These are phyloP conservation scores for Aspergillus hiratsukae DNA, from an alignment of 2,329 filamentous ascomycete genomes.

Conservation along the genomic window DNA sequence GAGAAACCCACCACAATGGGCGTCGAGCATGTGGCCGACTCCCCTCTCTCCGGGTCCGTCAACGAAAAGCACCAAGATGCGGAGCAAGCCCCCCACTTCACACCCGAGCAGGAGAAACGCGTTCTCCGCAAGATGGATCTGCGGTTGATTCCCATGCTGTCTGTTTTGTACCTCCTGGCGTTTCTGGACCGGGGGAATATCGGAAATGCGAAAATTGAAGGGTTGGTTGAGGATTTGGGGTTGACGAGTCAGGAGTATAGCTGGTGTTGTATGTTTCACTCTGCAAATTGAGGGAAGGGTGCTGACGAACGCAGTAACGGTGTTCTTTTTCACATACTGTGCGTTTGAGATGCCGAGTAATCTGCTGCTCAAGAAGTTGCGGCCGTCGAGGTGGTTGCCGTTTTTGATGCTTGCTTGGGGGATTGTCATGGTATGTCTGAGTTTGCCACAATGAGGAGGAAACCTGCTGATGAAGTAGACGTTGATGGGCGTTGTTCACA, in stretches of 20 bases:
- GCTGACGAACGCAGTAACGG: constrained; percentile 19
- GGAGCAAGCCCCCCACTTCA: neutral
- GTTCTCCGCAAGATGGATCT: constrained; percentile 27
- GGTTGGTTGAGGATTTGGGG: constrained; percentile 24
- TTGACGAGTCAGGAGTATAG: constrained; percentile 28
- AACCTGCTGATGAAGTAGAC: constrained; percentile 21
- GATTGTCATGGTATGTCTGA: constrained; percentile 33
- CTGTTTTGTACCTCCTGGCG: constrained; percentile 25
- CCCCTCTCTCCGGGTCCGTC: neutral
- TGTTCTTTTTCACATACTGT: constrained; percentile 26
- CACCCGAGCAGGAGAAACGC: constrained; percentile 10
- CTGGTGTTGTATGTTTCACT: constrained; percentile 23
- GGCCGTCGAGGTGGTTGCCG: constrained; percentile 27
- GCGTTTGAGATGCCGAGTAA: constrained; percentile 23
- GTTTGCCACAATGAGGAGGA: neutral
- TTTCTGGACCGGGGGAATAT: constrained; percentile 34
- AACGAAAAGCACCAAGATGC: neutral
- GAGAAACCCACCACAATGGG: neutral
- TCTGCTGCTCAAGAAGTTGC: constrained; percentile 19
- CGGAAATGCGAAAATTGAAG: constrained; percentile 33
- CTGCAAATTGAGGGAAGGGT: neutral
- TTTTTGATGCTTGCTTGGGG: constrained; percentile 41
- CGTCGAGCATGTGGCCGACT: neutral
- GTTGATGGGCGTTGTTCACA: constrained; percentile 47
- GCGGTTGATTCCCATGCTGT: constrained; percentile 25